Evolutionary conservation across 352 stramenopile genomes (phyloP).

Genomic region (Blastocystis sp.): DNA sequence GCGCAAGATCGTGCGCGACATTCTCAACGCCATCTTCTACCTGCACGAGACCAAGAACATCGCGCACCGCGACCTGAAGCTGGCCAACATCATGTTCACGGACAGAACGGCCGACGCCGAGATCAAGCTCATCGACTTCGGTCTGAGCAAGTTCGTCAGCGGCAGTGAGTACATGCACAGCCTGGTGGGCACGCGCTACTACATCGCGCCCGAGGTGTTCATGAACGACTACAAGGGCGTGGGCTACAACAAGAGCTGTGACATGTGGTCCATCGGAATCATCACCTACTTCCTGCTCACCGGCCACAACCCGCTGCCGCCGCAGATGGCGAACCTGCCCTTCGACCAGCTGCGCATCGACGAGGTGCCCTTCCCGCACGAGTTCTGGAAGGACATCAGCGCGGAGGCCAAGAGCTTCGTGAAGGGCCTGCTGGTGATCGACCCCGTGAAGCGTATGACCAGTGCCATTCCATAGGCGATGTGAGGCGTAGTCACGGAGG

Average conservation of each 20-base stretch:
- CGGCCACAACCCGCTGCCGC: slow-evolving; percentile 51
- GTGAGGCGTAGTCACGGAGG: slow-evolving; percentile 27
- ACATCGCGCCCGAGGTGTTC: slow-evolving; percentile 85
- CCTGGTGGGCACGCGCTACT: slow-evolving; percentile 81
- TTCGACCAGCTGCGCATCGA: slow-evolving; percentile 57
- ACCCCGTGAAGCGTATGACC: slow-evolving; percentile 63
- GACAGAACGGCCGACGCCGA: slow-evolving; percentile 73
- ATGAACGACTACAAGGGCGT: slow-evolving; percentile 75
- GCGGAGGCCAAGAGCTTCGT: slow-evolving; percentile 47
- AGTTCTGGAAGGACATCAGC: slow-evolving; percentile 50
- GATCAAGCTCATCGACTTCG: slow-evolving; percentile 83
- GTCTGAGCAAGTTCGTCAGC: slow-evolving; percentile 84
- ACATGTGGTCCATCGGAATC: slow-evolving; percentile 87
- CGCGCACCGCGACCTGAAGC: slow-evolving; percentile 71
- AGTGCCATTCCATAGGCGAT: neutral
- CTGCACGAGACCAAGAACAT: slow-evolving; percentile 68
- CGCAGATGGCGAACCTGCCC: slow-evolving; percentile 42
- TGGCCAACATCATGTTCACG: slow-evolving; percentile 77
- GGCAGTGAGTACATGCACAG: slow-evolving; percentile 77
- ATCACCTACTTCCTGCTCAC: slow-evolving; percentile 78
- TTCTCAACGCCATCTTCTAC: slow-evolving; percentile 67
- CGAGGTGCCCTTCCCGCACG: slow-evolving; percentile 32
- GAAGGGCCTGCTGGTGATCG: slow-evolving; percentile 50
- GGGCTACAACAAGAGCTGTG: slow-evolving; percentile 83
- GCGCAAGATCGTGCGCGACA: slow-evolving; percentile 51